Conservation (phyloP, 352 stramenopile species). For the Thalassiosira oceanica region DNA sequence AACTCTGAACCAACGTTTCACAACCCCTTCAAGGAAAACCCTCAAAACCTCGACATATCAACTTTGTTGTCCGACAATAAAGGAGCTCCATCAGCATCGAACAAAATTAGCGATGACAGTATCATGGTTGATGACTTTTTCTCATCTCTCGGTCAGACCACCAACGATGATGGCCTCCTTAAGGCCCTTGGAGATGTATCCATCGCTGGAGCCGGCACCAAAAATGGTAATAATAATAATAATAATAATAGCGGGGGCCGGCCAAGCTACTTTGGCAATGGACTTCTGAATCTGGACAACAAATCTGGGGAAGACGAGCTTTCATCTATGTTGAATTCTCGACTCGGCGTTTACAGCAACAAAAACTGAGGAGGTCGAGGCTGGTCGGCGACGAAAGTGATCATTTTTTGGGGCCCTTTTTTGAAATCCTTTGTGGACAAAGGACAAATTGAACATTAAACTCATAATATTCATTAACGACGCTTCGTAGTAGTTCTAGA, state of each 20-base stretch:
- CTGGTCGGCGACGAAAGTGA: too few species aligned
- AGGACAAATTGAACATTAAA: too few species aligned
- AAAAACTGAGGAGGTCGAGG: background rate
- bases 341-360: slow-evolving; percentile 10
- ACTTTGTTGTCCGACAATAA: background rate
- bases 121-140: slow-evolving; percentile 53
- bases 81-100: slow-evolving; percentile 4
- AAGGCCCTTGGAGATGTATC: slow-evolving; percentile 40
- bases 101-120: slow-evolving; percentile 38
- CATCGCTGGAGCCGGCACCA: slow-evolving; percentile 9
- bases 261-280: too few species aligned
- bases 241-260: slow-evolving; percentile 10
- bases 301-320: background rate
- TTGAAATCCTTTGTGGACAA: too few species aligned
- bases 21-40: slow-evolving; percentile 5
- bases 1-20: slow-evolving; percentile 27
- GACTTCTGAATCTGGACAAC: too few species aligned
- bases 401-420: too few species aligned
- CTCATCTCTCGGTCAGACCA: slow-evolving; percentile 22
- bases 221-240: slow-evolving; percentile 13
- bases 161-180: slow-evolving; percentile 32
- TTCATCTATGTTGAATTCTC: slow-evolving; percentile 31
- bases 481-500: too few species aligned
- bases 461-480: too few species aligned
- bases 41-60: background rate